Percentiles rank a stretch among this genome's conserved stretches.
These are phyloP conservation scores for Fimicolochytrium jonesii DNA, from an alignment of 192 early-diverging fungal species.

Conservation along the genomic window DNA sequence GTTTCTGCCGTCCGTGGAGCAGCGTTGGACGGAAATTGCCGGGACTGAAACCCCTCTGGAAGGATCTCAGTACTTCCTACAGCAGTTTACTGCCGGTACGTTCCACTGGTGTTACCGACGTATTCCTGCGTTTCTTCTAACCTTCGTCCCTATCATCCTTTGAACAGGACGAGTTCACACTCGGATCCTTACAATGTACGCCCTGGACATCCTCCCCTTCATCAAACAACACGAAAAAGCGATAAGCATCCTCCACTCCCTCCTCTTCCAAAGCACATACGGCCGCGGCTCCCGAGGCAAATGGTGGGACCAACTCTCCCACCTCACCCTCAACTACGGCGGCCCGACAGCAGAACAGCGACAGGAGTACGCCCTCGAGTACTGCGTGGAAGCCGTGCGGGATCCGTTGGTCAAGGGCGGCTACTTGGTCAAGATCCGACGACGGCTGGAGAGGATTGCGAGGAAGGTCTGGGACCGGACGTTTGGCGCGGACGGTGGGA, in stretches of 20 bases:
- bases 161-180: conserved; percentile 11
- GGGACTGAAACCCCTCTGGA: neutral
- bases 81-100: conserved; percentile 10
- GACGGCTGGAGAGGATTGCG: conserved; percentile 16
- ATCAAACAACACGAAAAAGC: conserved; percentile 1
- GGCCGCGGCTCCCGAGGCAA: conserved; percentile 22
- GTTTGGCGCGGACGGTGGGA: neutral
- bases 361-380: conserved; percentile 3
- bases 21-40: too few species aligned
- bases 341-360: neutral
- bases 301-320: conserved; percentile 27
- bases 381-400: conserved; percentile 17
- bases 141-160: too few species aligned
- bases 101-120: too few species aligned
- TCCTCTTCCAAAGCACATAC: conserved; percentile 6
- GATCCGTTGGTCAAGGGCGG: conserved; percentile 14
- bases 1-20: neutral
- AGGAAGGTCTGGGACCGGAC: neutral
- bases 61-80: conserved; percentile 13
- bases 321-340: conserved; percentile 14
- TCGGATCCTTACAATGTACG: conserved; percentile 1
- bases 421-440: conserved; percentile 9
- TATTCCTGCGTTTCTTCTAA: too few species aligned
- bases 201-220: conserved; percentile 16
- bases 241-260: conserved; percentile 3